Percentiles rank a stretch among this genome's conserved stretches.
phyloP scores from a whole-genome alignment of 2,329 filamentous ascomycete species.

The Cladosporium oxysporum region DNA sequence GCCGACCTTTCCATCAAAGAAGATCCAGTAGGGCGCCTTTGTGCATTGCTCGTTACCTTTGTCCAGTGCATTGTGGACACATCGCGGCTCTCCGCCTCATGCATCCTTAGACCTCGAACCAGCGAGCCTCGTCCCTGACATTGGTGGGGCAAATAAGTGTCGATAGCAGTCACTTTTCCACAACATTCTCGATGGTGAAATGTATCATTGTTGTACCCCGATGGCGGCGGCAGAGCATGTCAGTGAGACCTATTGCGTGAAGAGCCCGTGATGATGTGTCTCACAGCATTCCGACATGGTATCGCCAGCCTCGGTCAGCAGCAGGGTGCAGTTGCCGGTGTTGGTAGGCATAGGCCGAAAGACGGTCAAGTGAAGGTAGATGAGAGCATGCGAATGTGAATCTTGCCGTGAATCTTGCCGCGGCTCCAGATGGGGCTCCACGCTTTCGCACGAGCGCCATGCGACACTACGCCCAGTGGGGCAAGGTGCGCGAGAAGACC shows the following conservation, averaged over 20 bases:
- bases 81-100: background rate
- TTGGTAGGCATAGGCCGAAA: background rate
- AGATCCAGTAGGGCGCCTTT: background rate
- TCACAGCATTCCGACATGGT: background rate
- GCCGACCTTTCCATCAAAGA: background rate
- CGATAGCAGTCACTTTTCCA: background rate
- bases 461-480: background rate
- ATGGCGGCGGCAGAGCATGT: background rate
- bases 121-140: background rate
- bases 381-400: background rate
- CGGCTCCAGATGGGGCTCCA: background rate
- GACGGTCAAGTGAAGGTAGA: background rate
- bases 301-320: background rate
- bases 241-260: background rate
- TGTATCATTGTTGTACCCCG: background rate
- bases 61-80: background rate
- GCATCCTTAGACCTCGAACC: too few relatives aligned
- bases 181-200: background rate
- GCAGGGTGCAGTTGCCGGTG: background rate
- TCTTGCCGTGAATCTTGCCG: constrained; percentile 5
- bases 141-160: background rate
- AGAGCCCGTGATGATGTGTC: background rate
- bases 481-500: background rate
- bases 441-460: background rate
- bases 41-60: background rate